Conservation (phyloP, 1,139 yeast genomes). For the Pichia sp. region DNA sequence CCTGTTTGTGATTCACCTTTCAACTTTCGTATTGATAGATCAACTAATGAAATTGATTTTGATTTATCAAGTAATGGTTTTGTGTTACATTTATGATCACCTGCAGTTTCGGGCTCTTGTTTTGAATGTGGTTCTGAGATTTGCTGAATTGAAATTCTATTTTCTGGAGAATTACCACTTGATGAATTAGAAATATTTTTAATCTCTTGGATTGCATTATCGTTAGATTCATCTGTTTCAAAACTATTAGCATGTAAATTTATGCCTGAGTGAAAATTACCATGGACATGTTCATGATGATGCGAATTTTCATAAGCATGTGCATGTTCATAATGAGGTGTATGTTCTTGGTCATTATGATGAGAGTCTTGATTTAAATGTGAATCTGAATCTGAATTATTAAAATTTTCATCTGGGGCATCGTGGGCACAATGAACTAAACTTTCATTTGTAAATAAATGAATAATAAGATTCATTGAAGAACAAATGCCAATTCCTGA, state of each 20-base stretch:
- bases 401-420: not conserved
- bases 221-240: not conserved
- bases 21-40: constrained; percentile 26
- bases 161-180: not conserved
- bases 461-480: constrained; percentile 56
- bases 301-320: not conserved
- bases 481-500: constrained; percentile 59
- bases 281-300: not conserved
- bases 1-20: constrained; percentile 26
- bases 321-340: not conserved
- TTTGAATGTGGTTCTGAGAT: not conserved
- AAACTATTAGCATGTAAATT: not conserved
- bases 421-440: constrained; percentile 81
- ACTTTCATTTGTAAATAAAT: constrained; percentile 70
- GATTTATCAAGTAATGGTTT: not conserved
- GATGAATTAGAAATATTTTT: not conserved
- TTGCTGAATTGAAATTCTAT: not conserved
- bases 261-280: not conserved
- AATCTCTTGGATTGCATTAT: not conserved
- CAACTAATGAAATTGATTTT: constrained; percentile 26
- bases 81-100: not conserved
- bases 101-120: not conserved
- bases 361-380: not conserved
- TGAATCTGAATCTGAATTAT: constrained; percentile 8
- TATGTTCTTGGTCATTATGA: not conserved